A percentile compares a stretch with the other conserved stretches of the same genome.
Evolutionary conservation across 352 stramenopile genomes (phyloP).

Genomic region (Achlya hypogyna): DNA sequence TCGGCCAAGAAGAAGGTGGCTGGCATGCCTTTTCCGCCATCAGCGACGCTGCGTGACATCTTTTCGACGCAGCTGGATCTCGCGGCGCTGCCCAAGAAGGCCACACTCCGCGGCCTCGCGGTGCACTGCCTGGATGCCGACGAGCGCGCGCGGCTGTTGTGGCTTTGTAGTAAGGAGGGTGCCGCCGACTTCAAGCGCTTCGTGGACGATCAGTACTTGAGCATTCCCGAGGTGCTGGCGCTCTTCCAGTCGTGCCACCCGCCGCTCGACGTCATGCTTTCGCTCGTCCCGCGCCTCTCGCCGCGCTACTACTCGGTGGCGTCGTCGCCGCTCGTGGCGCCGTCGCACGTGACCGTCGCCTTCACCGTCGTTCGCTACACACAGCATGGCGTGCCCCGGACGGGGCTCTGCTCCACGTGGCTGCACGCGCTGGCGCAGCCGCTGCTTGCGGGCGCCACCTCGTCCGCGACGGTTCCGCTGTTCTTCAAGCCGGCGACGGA

Average conservation of each 20-base stretch:
- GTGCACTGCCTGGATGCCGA: constrained; percentile 54
- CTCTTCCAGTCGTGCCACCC: constrained; percentile 89
- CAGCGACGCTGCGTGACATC: constrained; percentile 61
- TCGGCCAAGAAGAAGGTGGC: constrained; percentile 21
- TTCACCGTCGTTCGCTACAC: constrained; percentile 89
- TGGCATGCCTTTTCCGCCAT: constrained; percentile 34
- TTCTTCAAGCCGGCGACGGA: constrained; percentile 87
- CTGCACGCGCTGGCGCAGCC: constrained; percentile 39
- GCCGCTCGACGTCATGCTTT: constrained; percentile 82
- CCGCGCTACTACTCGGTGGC: constrained; percentile 94
- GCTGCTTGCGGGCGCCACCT: constrained; percentile 22
- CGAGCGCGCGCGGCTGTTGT: constrained; percentile 45
- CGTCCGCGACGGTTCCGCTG: constrained; percentile 50
- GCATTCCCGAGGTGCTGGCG: constrained; percentile 85
- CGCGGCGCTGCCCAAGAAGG: constrained; percentile 68
- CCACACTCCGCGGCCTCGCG: constrained; percentile 47
- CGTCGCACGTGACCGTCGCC: constrained; percentile 62
- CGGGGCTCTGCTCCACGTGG: constrained; percentile 60
- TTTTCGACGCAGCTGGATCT: constrained; percentile 80
- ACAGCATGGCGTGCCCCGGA: constrained; percentile 26
- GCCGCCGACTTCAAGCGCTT: constrained; percentile 64
- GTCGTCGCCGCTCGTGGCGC: constrained; percentile 82
- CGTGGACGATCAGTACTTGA: constrained; percentile 81
- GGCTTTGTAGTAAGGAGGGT: constrained; percentile 62
- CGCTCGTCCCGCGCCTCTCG: constrained; percentile 79